Evolutionary conservation across 257 asterid genomes (phyloP), one percentile per base, ranked within the genome.

Genomic region (Solanum piurae): DNA sequence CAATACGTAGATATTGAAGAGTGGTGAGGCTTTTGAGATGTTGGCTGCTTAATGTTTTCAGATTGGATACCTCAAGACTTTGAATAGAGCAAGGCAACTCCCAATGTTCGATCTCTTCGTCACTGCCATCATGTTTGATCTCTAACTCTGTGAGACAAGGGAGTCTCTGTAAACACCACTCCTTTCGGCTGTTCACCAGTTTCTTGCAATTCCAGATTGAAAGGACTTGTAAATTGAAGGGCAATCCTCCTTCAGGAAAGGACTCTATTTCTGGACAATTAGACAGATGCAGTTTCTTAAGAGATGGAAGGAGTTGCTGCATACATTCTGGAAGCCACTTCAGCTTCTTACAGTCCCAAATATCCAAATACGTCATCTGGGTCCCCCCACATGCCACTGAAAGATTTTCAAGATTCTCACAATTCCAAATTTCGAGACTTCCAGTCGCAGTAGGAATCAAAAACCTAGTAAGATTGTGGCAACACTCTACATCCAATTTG

Each of bases 401-500:
- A 12, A 60, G 46, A 8, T 5, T 37, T 12, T 27, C 25, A 9
- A 87, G 1, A 38, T 77, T 7, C 44, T 77, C 52, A 12, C 86
- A 82, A 4, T 5, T 3, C 3, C 0, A 0, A n/a, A 82, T 68
- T 1, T 2, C 0, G 9, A 64, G 37, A 0, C 4, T 29, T 86
- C 27, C n/a, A 29, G n/a, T 86, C n/a, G 33, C 37, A 8, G 18
- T 34, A 8, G 86, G 86, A 60, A 77, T 12, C 12, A 71, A 87
- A 25, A 82, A 14, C 83, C 8, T 7, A 0, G 12, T 66, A 21
- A 87, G 36, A 16, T n/a, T 12, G 40, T 4, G 27, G 25, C 40
- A 49, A 2, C 0, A 0, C 0, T 0, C 0, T 37, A 87, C 31
- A 0, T 0, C 0, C n/a, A 83, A n/a, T 6, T 1, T 0, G 18